These are phyloP conservation scores for Suillus hirtellus DNA, from an alignment of 768 basidiomycete genomes.

Conservation along the genomic window DNA sequence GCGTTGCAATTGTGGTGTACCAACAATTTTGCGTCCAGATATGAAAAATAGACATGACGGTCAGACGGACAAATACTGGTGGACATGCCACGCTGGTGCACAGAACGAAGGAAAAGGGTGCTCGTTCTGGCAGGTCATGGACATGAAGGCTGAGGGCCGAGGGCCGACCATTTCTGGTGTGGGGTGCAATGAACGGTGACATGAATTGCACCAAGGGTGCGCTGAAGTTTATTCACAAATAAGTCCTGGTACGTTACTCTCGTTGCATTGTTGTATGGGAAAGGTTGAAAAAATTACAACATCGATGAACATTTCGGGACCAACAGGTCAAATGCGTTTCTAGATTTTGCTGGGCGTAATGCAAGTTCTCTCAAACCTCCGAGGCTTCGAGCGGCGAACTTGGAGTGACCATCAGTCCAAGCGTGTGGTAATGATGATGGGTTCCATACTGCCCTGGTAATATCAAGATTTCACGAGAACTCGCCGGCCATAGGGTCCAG, in stretches of 20 bases:
- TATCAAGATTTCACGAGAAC: neutral
- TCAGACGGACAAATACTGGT: constrained; percentile 68
- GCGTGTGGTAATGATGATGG: neutral
- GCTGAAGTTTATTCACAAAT: too few species aligned
- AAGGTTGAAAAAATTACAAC: neutral
- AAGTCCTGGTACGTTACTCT: neutral
- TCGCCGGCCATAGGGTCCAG: neutral
- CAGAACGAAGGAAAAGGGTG: constrained; percentile 87
- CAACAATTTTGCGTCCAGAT: constrained; percentile 70
- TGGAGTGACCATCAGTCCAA: neutral
- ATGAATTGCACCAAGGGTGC: neutral
- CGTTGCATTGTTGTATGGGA: neutral
- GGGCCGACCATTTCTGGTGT: constrained; percentile 43
- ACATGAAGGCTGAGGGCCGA: constrained; percentile 66
- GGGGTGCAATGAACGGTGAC: neutral
- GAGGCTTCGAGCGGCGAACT: neutral
- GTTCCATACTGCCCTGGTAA: neutral
- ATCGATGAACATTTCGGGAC: neutral
- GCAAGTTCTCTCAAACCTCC: neutral
- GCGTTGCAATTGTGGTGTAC: constrained; percentile 70
- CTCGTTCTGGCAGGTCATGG: constrained; percentile 71
- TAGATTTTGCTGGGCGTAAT: neutral
- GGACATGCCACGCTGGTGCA: constrained; percentile 71
- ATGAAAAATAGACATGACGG: constrained; percentile 72
- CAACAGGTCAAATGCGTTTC: neutral